Base-by-base conservation (phyloP, 441 rosid genomes). In the Monsonia emarginata region DNA sequence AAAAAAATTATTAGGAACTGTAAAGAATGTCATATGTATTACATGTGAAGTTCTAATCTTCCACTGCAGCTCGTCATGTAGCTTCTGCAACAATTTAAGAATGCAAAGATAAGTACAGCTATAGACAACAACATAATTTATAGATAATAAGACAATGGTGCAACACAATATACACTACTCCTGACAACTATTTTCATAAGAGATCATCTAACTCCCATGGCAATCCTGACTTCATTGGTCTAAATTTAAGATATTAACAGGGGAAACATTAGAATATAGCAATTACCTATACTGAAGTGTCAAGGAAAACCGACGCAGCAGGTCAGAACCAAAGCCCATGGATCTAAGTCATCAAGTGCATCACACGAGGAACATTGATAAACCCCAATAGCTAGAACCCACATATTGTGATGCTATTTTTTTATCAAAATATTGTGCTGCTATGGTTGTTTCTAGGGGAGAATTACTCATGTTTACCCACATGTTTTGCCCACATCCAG, bases 61-160 rank as follows among this genome's bases (percentile, higher is more conserved):
- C 91, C 88, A 86, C 73, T 82, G 89, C 71, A 91, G 72, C 72
- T 94, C 86, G 77, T 88, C 95, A 74, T 94, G 88, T 62, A 94
- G 84, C 26, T 63, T 80, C 99, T 94, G 82, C 79, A 76, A 26
- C 78, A 18, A 14, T 70, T 52, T 24, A 67, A 61, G 77, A 68
- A 52, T 25, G 10, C 26, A 64, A 66, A 69, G 68, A 52, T 68
- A 54, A 68, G 66, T 54, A 56, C 63, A 14, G 56, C 32, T 34
- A 36, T 65, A 63, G n/a, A 52, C 61, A 48, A 59, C 64, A 61
- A 44, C 22, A 42, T 69, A 50, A 54, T 21, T 22, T 27, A 52
- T 21, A 8, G 28, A 10, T 52, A 52, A 2, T 21, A 22, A 19
- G 10, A 19, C 11, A 46, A 4, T 50, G n/a, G 5, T 52, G 59